Evolutionary conservation across 208 protist species (phyloP).

Genomic region (Crithidia bombi): DNA sequence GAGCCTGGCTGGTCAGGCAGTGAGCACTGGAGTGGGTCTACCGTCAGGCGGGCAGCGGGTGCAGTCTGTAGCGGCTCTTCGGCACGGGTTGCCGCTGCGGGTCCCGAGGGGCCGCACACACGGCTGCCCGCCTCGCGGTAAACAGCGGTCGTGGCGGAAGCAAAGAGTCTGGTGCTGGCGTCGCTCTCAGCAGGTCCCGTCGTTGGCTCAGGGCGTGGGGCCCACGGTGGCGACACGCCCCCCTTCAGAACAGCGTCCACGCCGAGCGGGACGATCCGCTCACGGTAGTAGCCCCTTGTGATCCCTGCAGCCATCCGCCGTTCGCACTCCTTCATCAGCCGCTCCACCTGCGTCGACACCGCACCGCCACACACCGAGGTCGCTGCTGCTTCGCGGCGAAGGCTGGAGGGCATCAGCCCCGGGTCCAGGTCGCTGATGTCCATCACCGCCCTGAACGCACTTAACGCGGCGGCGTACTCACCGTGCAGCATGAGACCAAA

Average conservation of each 20-base stretch:
- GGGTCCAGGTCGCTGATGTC: slow-evolving; percentile 25
- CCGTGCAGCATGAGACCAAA: slow-evolving; percentile 48
- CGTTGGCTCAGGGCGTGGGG: too few relatives aligned
- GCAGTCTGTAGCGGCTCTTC: too few relatives aligned
- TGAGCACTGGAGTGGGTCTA: background rate
- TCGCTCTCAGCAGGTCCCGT: too few relatives aligned
- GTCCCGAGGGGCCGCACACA: too few relatives aligned
- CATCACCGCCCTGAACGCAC: slow-evolving; percentile 25
- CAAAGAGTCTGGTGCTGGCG: too few relatives aligned
- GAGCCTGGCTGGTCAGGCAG: background rate
- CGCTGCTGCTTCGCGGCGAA: slow-evolving; percentile 21
- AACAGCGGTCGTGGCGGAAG: too few relatives aligned
- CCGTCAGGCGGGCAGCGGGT: background rate
- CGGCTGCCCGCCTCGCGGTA: too few relatives aligned
- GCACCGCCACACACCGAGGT: slow-evolving; percentile 16
- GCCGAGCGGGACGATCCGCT: slow-evolving; percentile 1
- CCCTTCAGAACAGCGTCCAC: slow-evolving; percentile 4
- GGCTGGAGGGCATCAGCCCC: slow-evolving; percentile 15
- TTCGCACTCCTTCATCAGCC: slow-evolving; percentile 26
- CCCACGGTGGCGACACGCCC: too few relatives aligned
- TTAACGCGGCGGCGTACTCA: slow-evolving; percentile 39
- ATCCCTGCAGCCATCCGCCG: background rate
- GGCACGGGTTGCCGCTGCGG: too few relatives aligned
- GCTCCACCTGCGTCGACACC: slow-evolving; percentile 22
- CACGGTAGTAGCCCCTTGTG: background rate